Evolutionary conservation across 441 rosid genomes (phyloP), one percentile per base, ranked within the genome.

Genomic region (Syzygium malaccense): DNA sequence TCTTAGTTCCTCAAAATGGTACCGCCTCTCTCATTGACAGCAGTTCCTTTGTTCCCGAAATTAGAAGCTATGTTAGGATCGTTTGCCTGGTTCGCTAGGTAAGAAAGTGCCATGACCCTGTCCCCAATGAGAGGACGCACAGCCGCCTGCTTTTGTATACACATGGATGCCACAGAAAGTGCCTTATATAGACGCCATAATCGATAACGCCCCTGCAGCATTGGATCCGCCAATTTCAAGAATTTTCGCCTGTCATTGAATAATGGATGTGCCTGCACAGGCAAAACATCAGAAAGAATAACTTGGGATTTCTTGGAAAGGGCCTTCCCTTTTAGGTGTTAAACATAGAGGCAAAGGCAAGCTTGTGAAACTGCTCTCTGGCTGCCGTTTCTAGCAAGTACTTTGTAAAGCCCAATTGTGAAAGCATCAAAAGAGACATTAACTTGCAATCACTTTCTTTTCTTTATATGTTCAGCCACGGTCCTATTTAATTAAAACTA

Each of bases 101-200:
- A 85, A 62, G 87, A 66, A 58, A 88, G 89, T 11, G 75, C 89
- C 30, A 37, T 88, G 55, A 88, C 89, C 48, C 66, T 48, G 33
- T 68, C 57, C 12, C 87, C 85, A 4, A 64, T 86, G 33, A 88
- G 87, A 55, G 89, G 89, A 20, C 75, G 71, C 1, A 37, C 87
- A 12, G 87, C 87, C 4, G 71, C 71, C 8, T 66, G 87, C 49
- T 88, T 68, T 60, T 88, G 87, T 32, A 88, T 85, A 83, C 87
- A 68, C 89, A 88, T 88, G 41, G 89, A 85, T 51, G 87, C 89
- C 64, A 55, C 83, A 3, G 75, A 64, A 12, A 88, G 83, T 2
- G 87, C 89, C 87, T 88, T 84, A 79, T 88, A 88, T 60, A 85
- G 87, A 58, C 75, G 55, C 28, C 89, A 33, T 32, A 66, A 41